Percentiles rank a stretch among this genome's conserved stretches.
phyloP scores from a whole-genome alignment of 805 yeast genomes.

The Blastobotrys chiropterorum region DNA sequence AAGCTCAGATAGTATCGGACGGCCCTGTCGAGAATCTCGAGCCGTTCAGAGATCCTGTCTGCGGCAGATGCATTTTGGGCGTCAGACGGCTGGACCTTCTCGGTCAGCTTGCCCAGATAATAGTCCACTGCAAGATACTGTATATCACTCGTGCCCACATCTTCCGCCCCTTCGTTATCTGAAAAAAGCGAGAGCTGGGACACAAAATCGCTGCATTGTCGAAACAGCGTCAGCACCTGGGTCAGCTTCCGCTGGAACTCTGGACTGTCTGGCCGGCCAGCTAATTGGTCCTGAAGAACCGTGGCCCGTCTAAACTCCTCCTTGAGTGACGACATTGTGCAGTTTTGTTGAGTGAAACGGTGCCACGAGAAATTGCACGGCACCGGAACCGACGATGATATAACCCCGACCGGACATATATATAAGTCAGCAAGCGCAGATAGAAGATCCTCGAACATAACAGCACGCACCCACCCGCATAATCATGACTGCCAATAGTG shows the following conservation, averaged over 20 bases:
- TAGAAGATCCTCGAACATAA: not conserved
- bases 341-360: not conserved
- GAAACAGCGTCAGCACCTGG: conserved; percentile 36
- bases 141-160: conserved; percentile 56
- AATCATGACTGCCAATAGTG: not conserved
- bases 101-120: conserved; percentile 43
- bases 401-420: not conserved
- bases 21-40: conserved; percentile 16
- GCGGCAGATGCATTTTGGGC: not conserved
- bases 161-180: conserved; percentile 63
- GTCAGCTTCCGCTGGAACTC: conserved; percentile 27
- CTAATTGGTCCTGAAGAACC: conserved; percentile 1
- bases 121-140: conserved; percentile 56
- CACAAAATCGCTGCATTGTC: conserved; percentile 40
- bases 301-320: conserved; percentile 10
- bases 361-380: not conserved
- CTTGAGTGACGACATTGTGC: conserved; percentile 9
- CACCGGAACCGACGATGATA: not conserved
- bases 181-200: conserved; percentile 57
- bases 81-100: conserved; percentile 20
- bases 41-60: conserved; percentile 14
- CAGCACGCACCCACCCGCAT: too few relatives aligned
- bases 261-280: conserved; percentile 7
- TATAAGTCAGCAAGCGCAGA: not conserved
- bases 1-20: conserved; percentile 23